phyloP scores from a whole-genome alignment of 108 stramenopile species.

The Bacterosira constricta region DNA sequence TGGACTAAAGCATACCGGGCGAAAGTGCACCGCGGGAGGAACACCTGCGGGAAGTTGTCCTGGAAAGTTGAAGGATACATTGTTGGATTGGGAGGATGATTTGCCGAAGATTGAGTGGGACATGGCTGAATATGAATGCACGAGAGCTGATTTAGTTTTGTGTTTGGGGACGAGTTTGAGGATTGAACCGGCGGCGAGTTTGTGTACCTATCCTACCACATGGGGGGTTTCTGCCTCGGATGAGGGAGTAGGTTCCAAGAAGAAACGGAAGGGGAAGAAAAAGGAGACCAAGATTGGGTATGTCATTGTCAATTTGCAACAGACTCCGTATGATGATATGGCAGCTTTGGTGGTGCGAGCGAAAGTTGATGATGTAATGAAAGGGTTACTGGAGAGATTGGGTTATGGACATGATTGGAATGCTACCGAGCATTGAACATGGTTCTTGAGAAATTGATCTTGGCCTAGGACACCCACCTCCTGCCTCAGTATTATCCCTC shows the following conservation, averaged over 20 bases:
- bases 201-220: constrained; percentile 66
- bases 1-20: constrained; percentile 81
- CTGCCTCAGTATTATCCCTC: no score
- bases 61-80: constrained; percentile 72
- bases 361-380: constrained; percentile 85
- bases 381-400: constrained; percentile 54
- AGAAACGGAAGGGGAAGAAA: constrained; percentile 4
- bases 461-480: no score
- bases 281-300: constrained; percentile 45
- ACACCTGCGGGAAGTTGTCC: constrained; percentile 14
- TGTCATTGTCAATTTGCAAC: constrained; percentile 89
- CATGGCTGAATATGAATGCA: constrained; percentile 62
- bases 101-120: constrained; percentile 74
- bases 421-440: neutral
- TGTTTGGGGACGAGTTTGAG: constrained; percentile 86
- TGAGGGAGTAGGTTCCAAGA: neutral
- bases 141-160: constrained; percentile 72
- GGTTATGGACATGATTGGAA: constrained; percentile 43
- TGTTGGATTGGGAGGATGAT: constrained; percentile 90
- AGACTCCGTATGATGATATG: constrained; percentile 76
- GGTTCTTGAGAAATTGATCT: no score
- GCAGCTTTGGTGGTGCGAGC: constrained; percentile 76
- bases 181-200: constrained; percentile 83
- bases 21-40: constrained; percentile 54
- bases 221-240: neutral